Evolutionary conservation across 495 filamentous ascomycete species (phyloP).

Genomic region (Extremus antarcticus): DNA sequence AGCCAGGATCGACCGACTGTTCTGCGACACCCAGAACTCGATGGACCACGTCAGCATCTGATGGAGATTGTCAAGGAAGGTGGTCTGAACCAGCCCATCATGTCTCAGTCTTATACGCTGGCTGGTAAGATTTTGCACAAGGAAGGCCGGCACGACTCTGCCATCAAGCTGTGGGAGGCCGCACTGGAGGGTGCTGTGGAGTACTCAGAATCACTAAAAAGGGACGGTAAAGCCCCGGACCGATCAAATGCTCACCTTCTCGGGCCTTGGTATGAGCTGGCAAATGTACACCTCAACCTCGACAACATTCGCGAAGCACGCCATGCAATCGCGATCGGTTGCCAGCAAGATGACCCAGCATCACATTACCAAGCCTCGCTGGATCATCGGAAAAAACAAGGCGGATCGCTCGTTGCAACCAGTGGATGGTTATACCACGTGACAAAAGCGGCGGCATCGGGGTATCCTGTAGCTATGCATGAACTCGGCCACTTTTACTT

Average conservation of each 20-base stretch:
- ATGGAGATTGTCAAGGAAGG: conserved; percentile 8
- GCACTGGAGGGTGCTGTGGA: conserved; percentile 6
- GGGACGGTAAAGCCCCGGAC: neutral
- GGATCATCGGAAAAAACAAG: neutral
- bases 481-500: conserved; percentile 9
- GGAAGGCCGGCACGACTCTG: conserved; percentile 7
- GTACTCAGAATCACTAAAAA: no score
- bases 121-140: conserved; percentile 9
- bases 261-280: conserved; percentile 13
- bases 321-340: conserved; percentile 8
- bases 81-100: conserved; percentile 2
- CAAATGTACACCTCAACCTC: neutral
- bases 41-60: conserved; percentile 14
- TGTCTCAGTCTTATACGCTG: no score
- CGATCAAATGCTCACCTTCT: no score
- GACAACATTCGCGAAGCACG: neutral
- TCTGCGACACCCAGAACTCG: neutral
- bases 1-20: neutral
- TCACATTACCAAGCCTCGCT: conserved; percentile 9
- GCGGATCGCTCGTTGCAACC: conserved; percentile 1
- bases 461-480: conserved; percentile 7
- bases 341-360: conserved; percentile 13
- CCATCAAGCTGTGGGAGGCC: conserved; percentile 6
- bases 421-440: conserved; percentile 17
- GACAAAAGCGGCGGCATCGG: conserved; percentile 17